Conservation (phyloP, 1,284 basidiomycete genomes). For the Apiotrichum sp. region DNA sequence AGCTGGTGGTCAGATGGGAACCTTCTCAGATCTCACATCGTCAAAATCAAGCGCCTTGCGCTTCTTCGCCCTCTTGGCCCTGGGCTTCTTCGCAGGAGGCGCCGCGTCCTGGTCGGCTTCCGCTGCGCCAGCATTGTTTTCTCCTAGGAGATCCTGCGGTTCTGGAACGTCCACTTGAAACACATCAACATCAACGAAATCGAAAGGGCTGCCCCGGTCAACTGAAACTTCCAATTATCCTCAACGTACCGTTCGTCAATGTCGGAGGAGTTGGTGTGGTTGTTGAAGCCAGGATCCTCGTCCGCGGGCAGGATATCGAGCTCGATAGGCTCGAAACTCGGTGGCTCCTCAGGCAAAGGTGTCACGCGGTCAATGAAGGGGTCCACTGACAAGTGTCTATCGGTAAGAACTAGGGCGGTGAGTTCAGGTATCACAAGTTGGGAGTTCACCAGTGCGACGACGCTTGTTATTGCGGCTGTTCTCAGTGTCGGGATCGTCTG, state of each 20-base stretch:
- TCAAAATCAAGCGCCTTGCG: slow-evolving; percentile 13
- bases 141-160: too few relatives aligned
- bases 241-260: too few relatives aligned
- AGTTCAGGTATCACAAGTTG: too few relatives aligned
- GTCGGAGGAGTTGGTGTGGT: too few relatives aligned
- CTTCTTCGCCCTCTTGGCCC: slow-evolving; percentile 15
- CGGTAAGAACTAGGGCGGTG: not conserved
- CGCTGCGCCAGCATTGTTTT: too few relatives aligned
- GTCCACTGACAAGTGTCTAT: not conserved
- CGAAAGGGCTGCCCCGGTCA: too few relatives aligned
- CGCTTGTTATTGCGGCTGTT: not conserved
- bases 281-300: not conserved
- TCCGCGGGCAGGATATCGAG: not conserved
- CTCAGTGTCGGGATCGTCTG: not conserved
- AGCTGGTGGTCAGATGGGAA: not conserved
- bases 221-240: too few relatives aligned
- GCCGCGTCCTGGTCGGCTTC: not conserved
- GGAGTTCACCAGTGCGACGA: not conserved
- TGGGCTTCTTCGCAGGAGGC: not conserved
- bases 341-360: not conserved
- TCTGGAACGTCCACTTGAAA: too few relatives aligned
- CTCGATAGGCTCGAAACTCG: not conserved
- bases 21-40: slow-evolving; percentile 5
- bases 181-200: too few relatives aligned
- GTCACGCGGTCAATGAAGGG: not conserved